Evolutionary conservation across 2,329 filamentous ascomycete species (phyloP), one percentile per base, ranked within the genome.

Genomic region (Cytospora piceae): DNA sequence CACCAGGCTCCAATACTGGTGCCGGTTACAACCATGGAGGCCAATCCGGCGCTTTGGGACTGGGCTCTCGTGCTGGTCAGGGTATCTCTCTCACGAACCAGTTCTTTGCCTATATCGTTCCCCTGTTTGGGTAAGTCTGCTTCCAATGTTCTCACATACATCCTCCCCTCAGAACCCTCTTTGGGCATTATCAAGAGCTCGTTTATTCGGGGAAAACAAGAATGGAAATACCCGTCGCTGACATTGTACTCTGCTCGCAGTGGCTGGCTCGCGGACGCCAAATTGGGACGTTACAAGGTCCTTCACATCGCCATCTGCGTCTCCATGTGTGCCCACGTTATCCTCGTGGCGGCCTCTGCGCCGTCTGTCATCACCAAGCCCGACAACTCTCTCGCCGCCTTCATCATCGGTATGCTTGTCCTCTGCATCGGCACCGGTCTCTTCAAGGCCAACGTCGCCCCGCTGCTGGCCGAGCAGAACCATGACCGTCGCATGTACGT

Each of bases 391-490:
- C 85, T 92, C 55, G 88, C 80, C 1, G 87, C 85, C 60, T 90
- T 92, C 71, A 83, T 93, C 72, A 85, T 93, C 73, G 90, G 89
- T n/a, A 78, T 83, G 37, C 72, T 83, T 39, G 73, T 73, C 29
- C 79, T 84, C 49, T 81, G 82, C 70, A 76, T 92, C 34, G 91
- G 91, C 53, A 92, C 90, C 1, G 91, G 91, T 68, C 90, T 91
- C 72, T 93, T 94, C 85, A 94, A 94, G 81, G 86, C 89, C 69
- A 94, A 94, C 73, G 90, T 94, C 53, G 87, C 88, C 0, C 88
- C 89, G 0, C 79, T 92, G 22, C 85, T 92, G 64, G 89, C 89
- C 24, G 90, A 92, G 72, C 89, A 92, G 76, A 89, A 89, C 74
- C 81, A 80, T 39, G 84, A 87, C 65, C 82, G 80, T 4, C 83